These are phyloP conservation scores for Neurospora crassa DNA, from an alignment of 2,329 filamentous ascomycete species.

Conservation along the genomic window DNA sequence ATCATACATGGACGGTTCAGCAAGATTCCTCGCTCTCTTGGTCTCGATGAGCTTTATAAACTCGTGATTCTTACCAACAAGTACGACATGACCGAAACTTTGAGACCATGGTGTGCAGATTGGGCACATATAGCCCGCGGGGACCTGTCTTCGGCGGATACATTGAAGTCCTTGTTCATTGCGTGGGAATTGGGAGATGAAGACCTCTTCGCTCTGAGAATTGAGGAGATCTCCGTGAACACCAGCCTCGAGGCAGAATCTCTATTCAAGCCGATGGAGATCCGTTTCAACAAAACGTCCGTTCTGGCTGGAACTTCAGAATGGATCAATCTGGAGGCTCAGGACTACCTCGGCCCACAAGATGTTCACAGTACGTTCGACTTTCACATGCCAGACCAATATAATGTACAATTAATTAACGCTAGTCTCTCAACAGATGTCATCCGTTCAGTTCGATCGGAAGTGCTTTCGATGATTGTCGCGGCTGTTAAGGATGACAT, in stretches of 20 bases:
- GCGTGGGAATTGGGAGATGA: background rate
- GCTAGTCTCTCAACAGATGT: background rate
- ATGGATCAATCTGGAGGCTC: background rate
- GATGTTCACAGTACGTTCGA: background rate
- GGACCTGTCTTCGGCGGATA: background rate
- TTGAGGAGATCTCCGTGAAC: background rate
- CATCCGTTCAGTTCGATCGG: background rate
- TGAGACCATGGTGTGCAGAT: background rate
- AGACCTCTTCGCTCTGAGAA: background rate
- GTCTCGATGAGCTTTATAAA: background rate
- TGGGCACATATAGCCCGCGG: background rate
- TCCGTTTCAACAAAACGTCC: background rate
- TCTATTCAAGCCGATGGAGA: background rate
- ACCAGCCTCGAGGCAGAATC: background rate
- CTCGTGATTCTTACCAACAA: slow-evolving; percentile 2
- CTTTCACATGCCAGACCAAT: background rate
- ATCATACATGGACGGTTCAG: background rate
- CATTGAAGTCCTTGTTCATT: background rate
- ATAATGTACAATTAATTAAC: background rate
- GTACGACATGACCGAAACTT: background rate
- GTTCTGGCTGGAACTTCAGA: background rate
- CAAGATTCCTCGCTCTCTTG: background rate
- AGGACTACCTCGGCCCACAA: background rate
- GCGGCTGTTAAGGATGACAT: background rate
- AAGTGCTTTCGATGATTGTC: background rate